These are phyloP conservation scores for Tylopilus subfusipes DNA, from an alignment of 768 basidiomycete species.

Conservation along the genomic window DNA sequence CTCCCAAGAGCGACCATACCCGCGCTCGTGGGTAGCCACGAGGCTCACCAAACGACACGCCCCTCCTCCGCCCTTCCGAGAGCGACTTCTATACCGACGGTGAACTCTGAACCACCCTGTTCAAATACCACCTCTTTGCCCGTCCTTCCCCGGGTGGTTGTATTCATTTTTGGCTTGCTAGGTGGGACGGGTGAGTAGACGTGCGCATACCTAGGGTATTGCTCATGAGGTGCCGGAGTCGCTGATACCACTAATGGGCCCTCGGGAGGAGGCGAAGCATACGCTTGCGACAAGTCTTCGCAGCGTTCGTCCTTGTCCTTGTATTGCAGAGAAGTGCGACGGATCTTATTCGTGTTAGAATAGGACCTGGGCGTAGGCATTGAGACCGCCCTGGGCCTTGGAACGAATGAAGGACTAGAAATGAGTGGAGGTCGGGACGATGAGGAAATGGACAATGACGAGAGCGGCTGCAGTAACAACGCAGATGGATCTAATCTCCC, in stretches of 20 bases:
- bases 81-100: slow-evolving; percentile 30
- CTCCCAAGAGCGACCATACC: not conserved
- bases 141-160: slow-evolving; percentile 8
- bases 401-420: slow-evolving; percentile 10
- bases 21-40: not conserved
- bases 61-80: slow-evolving; percentile 34
- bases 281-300: slow-evolving; percentile 30
- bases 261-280: slow-evolving; percentile 29
- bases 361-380: slow-evolving; percentile 14
- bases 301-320: slow-evolving; percentile 19
- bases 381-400: slow-evolving; percentile 27
- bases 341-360: slow-evolving; percentile 6
- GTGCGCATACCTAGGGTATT: slow-evolving; percentile 30
- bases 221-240: slow-evolving; percentile 17
- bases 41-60: slow-evolving; percentile 28
- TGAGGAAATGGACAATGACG: slow-evolving; percentile 15
- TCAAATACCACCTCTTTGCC: slow-evolving; percentile 26
- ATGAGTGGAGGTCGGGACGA: slow-evolving; percentile 11
- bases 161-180: slow-evolving; percentile 12
- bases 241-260: slow-evolving; percentile 24
- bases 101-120: slow-evolving; percentile 26
- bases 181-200: slow-evolving; percentile 17
- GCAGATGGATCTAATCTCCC: slow-evolving; percentile 22
- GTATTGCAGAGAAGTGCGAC: slow-evolving; percentile 15
- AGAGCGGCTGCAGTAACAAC: slow-evolving; percentile 28